Evolutionary conservation across 2,329 filamentous ascomycete species (phyloP), one percentile per base, ranked within the genome.

Genomic region (Chalaropsis thielavioides): DNA sequence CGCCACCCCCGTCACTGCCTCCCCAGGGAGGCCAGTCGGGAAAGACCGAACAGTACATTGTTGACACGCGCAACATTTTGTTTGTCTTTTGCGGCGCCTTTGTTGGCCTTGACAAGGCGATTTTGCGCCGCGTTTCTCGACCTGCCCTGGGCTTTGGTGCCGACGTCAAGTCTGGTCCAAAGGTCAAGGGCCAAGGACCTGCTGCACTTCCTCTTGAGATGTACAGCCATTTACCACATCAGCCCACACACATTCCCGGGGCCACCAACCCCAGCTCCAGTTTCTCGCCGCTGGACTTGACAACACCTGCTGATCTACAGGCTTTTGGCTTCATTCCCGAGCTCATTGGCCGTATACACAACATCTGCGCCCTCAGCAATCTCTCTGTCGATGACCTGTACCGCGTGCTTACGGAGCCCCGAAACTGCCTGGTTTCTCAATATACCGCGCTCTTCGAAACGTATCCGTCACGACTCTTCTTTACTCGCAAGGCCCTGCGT

Each of bases 81-180:
- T 99, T 99, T 76, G 91, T 99, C 51, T 96, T 94, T 73, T 95
- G 92, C 13, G 94, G 94, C 19, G 94, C 94, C 19, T 99, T 99
- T 72, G 89, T 95, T 43, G 92, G 92, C 1, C 79, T 97, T 0
- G 90, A 96, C 71, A 96, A 95, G 73, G 82, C 88, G 41, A 83
- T 99, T 61, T 79, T 95, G 67, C 88, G 91, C 66, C 86, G 94
- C n/a, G 87, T 97, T 56, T 87, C 90, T 13, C 90, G 88, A 71
- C 82, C 83, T 0, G 88, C 89, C 2, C 92, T 99, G 69, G 94
- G 94, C 0, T 99, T 99, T 71, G 92, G 92, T 4, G 91, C 92
- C 3, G 85, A 88, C 24, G 83, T 97, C 19, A 85, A 88, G 15
- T 76, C 77, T n/a, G 74, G 76, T 19, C 43, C 65, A 3, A 76